A percentile compares a stretch with the other conserved stretches of the same genome.
Evolutionary conservation across 805 yeast genomes (phyloP).

Genomic region (Danielia reshetovae): DNA sequence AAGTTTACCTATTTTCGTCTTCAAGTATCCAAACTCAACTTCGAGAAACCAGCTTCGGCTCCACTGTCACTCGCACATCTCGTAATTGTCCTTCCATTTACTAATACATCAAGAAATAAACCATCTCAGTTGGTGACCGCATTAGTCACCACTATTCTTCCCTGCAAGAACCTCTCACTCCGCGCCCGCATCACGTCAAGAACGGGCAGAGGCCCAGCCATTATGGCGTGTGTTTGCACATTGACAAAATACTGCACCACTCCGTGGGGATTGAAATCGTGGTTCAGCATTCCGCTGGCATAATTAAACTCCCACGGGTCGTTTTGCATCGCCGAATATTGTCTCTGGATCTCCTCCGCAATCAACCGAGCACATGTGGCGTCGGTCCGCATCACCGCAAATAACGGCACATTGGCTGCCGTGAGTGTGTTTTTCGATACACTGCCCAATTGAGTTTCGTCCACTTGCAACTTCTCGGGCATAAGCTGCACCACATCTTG

Average conservation of each 20-base stretch:
- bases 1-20: too few relatives aligned
- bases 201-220: conserved; percentile 3
- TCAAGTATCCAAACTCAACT: too few relatives aligned
- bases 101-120: too few relatives aligned
- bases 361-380: conserved; percentile 12
- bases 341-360: conserved; percentile 10
- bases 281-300: conserved; percentile 21
- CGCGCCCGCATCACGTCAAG: conserved; percentile 4
- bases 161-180: conserved; percentile 6
- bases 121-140: too few relatives aligned
- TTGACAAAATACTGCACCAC: conserved; percentile 4
- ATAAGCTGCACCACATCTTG: conserved; percentile 17
- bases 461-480: conserved; percentile 14
- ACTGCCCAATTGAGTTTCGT: conserved; percentile 10
- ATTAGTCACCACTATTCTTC: conserved; percentile 6
- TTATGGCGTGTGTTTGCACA: background rate
- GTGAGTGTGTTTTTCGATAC: conserved; percentile 8
- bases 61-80: too few relatives aligned
- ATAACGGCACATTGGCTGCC: conserved; percentile 16
- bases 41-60: too few relatives aligned
- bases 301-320: conserved; percentile 19
- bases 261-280: conserved; percentile 24
- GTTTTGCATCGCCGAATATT: conserved; percentile 11
- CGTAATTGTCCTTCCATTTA: too few relatives aligned
- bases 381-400: conserved; percentile 14